A percentile compares a stretch with the other conserved stretches of the same genome.
These are phyloP conservation scores for Colletotrichum graminicola DNA, from an alignment of 2,329 filamentous ascomycete genomes.

Conservation along the genomic window DNA sequence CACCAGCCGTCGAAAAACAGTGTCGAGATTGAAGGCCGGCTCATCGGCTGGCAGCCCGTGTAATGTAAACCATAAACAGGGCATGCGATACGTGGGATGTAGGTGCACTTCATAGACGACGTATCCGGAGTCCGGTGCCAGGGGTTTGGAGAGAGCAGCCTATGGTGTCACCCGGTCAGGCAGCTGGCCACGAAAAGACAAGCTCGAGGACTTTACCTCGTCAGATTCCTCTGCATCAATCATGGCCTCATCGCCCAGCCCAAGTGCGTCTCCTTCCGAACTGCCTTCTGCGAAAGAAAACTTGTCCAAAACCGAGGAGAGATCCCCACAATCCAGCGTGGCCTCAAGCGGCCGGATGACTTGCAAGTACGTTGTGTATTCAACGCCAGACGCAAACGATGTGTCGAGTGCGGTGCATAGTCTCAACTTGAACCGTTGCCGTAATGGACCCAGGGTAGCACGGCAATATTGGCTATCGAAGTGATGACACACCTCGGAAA, in stretches of 20 bases:
- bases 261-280: slow-evolving; percentile 39
- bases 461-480: slow-evolving; percentile 70
- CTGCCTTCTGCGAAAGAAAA: slow-evolving; percentile 57
- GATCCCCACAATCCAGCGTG: slow-evolving; percentile 57
- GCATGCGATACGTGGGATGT: slow-evolving; percentile 80
- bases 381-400: slow-evolving; percentile 56
- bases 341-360: slow-evolving; percentile 66
- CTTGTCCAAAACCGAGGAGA: slow-evolving; percentile 60
- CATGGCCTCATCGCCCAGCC: slow-evolving; percentile 60
- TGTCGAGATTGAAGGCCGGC: slow-evolving; percentile 72
- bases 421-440: slow-evolving; percentile 67
- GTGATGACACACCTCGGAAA: slow-evolving; percentile 73
- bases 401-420: slow-evolving; percentile 65
- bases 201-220: slow-evolving; percentile 53
- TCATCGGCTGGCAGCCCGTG: slow-evolving; percentile 68
- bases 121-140: slow-evolving; percentile 54
- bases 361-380: slow-evolving; percentile 66
- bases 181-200: slow-evolving; percentile 17
- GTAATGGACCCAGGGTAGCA: slow-evolving; percentile 67
- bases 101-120: slow-evolving; percentile 81
- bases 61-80: slow-evolving; percentile 81
- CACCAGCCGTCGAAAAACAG: slow-evolving; percentile 78
- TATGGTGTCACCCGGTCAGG: slow-evolving; percentile 45
- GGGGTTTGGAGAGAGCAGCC: slow-evolving; percentile 55
- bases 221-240: slow-evolving; percentile 65